phyloP scores from a whole-genome alignment of 208 protist genomes.

The Crithidia brevicula region DNA sequence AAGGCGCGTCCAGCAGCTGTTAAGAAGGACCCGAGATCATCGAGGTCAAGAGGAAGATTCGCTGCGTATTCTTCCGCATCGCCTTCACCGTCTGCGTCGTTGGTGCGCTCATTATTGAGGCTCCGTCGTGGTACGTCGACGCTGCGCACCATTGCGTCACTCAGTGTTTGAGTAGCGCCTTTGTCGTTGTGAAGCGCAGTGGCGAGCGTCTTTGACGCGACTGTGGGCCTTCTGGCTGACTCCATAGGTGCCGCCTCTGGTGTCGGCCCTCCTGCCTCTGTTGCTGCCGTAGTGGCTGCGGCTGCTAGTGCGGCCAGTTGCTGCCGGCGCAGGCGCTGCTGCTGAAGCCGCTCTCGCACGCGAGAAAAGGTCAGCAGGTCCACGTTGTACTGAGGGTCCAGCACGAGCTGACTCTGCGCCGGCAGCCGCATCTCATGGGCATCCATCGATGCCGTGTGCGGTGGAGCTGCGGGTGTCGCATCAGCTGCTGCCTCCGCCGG shows the following conservation, averaged over 20 bases:
- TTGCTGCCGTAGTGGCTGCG: background rate
- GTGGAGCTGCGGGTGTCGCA: background rate
- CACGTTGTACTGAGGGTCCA: slow-evolving; percentile 49
- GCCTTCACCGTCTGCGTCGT: background rate
- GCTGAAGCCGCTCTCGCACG: slow-evolving; percentile 28
- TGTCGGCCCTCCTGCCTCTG: background rate
- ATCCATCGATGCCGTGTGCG: background rate
- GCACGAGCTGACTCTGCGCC: slow-evolving; percentile 22
- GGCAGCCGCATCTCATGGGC: background rate
- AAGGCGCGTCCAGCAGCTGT: slow-evolving; percentile 21
- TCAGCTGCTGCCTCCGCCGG: background rate
- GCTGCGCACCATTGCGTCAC: background rate
- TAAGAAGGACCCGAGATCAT: slow-evolving; percentile 24
- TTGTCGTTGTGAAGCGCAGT: too few species aligned
- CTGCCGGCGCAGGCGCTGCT: background rate
- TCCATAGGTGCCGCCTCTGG: background rate
- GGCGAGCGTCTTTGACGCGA: too few species aligned
- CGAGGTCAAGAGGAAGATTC: background rate
- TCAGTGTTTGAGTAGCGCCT: background rate
- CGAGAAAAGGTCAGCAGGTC: slow-evolving; percentile 34
- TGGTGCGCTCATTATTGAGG: background rate
- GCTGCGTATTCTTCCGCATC: background rate
- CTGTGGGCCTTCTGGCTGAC: too few species aligned
- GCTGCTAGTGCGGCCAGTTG: slow-evolving; percentile 9
- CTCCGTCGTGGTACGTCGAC: too few species aligned